Evolutionary conservation across 2,329 filamentous ascomycete species (phyloP).

Genomic region (Xylariaceae sp.): DNA sequence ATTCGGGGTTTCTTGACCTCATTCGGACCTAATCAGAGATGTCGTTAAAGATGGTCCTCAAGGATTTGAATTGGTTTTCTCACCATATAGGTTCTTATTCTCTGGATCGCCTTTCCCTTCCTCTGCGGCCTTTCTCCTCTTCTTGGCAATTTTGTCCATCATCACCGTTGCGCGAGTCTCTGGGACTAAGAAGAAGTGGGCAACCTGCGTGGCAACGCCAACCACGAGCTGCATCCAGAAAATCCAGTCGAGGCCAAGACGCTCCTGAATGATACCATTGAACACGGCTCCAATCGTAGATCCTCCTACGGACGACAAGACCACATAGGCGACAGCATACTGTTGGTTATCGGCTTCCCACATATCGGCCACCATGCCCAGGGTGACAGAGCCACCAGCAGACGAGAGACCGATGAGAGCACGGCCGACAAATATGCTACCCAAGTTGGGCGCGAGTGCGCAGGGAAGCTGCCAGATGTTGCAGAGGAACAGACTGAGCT

Average conservation of each 20-base stretch:
- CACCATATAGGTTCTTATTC: constrained; percentile 33
- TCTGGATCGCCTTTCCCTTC: constrained; percentile 26
- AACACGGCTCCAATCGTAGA: constrained; percentile 46
- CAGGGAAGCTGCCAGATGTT: constrained; percentile 46
- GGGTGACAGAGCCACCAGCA: constrained; percentile 56
- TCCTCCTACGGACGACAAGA: constrained; percentile 47
- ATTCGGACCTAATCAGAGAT: constrained; percentile 30
- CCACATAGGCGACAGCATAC: constrained; percentile 54
- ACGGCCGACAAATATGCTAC: constrained; percentile 34
- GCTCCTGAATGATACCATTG: constrained; percentile 43
- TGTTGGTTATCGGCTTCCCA: constrained; percentile 53
- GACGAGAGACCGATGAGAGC: constrained; percentile 45
- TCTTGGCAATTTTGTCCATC: constrained; percentile 54
- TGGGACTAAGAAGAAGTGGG: constrained; percentile 47
- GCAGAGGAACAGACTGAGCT: constrained; percentile 43
- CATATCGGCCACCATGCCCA: constrained; percentile 59
- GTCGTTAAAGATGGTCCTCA: no score
- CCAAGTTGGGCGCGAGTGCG: constrained; percentile 36
- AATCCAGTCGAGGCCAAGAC: constrained; percentile 49
- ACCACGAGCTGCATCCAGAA: constrained; percentile 58
- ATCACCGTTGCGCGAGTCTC: constrained; percentile 53
- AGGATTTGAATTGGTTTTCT: background rate
- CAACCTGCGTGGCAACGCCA: constrained; percentile 42
- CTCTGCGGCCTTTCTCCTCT: constrained; percentile 37
- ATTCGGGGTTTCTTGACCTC: constrained; percentile 38